A percentile compares a stretch with the other conserved stretches of the same genome.
phyloP scores from a whole-genome alignment of 768 basidiomycete species.

The Melanogaster broomeanus region DNA sequence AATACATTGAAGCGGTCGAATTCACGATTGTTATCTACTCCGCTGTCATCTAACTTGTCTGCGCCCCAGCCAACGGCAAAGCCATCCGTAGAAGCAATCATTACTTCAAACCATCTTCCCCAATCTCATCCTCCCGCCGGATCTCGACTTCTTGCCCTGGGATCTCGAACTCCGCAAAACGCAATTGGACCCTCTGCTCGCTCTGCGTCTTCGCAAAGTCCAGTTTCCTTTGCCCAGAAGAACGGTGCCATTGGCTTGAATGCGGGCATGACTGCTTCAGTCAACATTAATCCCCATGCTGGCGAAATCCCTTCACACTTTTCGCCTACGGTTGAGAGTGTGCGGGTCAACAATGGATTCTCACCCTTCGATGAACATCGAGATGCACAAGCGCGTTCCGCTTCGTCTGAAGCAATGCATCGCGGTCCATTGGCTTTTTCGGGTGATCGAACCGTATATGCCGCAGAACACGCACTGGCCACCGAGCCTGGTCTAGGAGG shows the following conservation, averaged over 20 bases:
- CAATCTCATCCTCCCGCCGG: slow-evolving; percentile 43
- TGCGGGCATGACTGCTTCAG: slow-evolving; percentile 6
- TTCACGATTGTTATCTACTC: slow-evolving; percentile 40
- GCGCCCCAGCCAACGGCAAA: slow-evolving; percentile 16
- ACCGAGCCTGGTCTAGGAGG: slow-evolving; percentile 16
- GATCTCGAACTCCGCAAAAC: slow-evolving; percentile 28
- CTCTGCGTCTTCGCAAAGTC: slow-evolving; percentile 23
- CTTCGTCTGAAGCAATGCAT: slow-evolving; percentile 19
- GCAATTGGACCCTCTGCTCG: slow-evolving; percentile 14
- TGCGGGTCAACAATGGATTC: slow-evolving; percentile 38
- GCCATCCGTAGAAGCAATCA: slow-evolving; percentile 42
- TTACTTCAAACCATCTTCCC: slow-evolving; percentile 30
- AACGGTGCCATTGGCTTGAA: slow-evolving; percentile 16
- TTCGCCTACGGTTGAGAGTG: slow-evolving; percentile 8
- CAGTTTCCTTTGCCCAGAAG: slow-evolving; percentile 24
- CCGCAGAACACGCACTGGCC: slow-evolving; percentile 19
- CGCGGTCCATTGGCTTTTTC: slow-evolving; percentile 17
- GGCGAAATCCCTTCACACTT: slow-evolving; percentile 18
- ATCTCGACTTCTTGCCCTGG: slow-evolving; percentile 45
- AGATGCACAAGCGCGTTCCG: slow-evolving; percentile 7
- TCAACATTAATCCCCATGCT: slow-evolving; percentile 9
- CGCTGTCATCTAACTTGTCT: slow-evolving; percentile 23
- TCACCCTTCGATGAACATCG: slow-evolving; percentile 57
- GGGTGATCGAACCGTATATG: slow-evolving; percentile 24
- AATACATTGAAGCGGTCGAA: slow-evolving; percentile 24